Evolutionary conservation across 306 rosid species (phyloP).

Genomic region (Pyrus bretschneideri): DNA sequence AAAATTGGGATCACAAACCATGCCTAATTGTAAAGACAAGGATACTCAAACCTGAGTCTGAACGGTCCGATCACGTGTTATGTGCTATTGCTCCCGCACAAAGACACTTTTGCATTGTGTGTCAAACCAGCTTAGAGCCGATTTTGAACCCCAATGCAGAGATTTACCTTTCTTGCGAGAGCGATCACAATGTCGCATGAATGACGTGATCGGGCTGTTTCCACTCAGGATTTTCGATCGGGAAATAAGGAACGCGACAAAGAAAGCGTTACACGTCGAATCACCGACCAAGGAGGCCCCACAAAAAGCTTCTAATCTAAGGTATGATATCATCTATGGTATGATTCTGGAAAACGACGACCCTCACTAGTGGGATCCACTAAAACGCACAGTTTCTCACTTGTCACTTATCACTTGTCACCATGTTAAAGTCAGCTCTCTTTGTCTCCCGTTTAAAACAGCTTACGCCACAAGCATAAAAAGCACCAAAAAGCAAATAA

Average conservation of each 20-base stretch:
- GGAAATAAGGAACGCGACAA: neutral
- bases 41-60: neutral
- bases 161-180: too few relatives aligned
- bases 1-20: neutral
- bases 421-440: conserved; percentile 3
- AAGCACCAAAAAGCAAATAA: conserved; percentile 24
- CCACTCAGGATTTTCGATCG: neutral
- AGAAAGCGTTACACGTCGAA: conserved; percentile 4
- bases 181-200: too few relatives aligned
- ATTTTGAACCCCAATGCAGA: too few relatives aligned
- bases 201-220: neutral
- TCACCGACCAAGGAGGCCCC: conserved; percentile 24
- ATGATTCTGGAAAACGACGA: neutral
- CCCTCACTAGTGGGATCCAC: neutral
- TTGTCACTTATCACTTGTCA: conserved; percentile 12
- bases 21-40: neutral
- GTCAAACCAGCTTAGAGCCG: too few relatives aligned
- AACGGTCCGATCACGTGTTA: neutral
- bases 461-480: conserved; percentile 26
- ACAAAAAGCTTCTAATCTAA: conserved; percentile 21
- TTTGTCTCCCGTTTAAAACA: neutral
- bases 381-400: neutral
- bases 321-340: neutral
- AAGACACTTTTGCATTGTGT: neutral
- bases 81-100: neutral